Conservation (phyloP, 1,139 yeast genomes). For the Geotrichum australiense region DNA sequence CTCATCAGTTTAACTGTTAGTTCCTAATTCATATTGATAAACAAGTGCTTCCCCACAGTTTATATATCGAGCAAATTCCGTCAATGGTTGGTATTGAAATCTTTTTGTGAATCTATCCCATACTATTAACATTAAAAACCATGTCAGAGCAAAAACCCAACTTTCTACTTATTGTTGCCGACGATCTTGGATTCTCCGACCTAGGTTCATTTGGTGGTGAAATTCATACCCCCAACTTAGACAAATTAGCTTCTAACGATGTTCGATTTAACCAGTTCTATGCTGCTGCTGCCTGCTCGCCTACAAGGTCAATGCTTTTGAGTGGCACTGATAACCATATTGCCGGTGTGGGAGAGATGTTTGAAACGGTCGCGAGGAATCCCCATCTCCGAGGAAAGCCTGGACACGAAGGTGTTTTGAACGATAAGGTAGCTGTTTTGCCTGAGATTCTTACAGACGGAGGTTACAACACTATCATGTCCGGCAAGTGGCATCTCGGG, state of each 20-base stretch:
- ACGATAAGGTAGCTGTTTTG: conserved; percentile 46
- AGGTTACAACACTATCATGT: conserved; percentile 45
- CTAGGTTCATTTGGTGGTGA: conserved; percentile 51
- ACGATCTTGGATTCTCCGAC: conserved; percentile 56
- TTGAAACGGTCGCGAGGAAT: conserved; percentile 39
- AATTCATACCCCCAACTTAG: conserved; percentile 49
- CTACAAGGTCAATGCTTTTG: conserved; percentile 55
- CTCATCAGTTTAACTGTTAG: no score
- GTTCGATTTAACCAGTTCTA: conserved; percentile 51
- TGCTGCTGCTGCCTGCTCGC: conserved; percentile 61
- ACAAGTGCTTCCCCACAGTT: no score
- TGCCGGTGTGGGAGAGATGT: conserved; percentile 58
- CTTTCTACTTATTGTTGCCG: conserved; percentile 52
- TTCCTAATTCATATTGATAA: no score
- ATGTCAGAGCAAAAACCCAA: conserved; percentile 32
- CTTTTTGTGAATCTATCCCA: no score
- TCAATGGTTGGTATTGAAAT: no score
- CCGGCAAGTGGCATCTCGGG: conserved; percentile 59
- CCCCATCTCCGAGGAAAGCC: conserved; percentile 36
- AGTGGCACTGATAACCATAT: conserved; percentile 58
- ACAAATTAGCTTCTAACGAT: conserved; percentile 41
- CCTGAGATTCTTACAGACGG: conserved; percentile 46
- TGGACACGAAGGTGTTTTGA: conserved; percentile 52
- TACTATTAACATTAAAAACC: no score
- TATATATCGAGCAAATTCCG: no score